Conservation (phyloP, 2,329 filamentous ascomycete genomes). For the Huntiella decipiens region DNA sequence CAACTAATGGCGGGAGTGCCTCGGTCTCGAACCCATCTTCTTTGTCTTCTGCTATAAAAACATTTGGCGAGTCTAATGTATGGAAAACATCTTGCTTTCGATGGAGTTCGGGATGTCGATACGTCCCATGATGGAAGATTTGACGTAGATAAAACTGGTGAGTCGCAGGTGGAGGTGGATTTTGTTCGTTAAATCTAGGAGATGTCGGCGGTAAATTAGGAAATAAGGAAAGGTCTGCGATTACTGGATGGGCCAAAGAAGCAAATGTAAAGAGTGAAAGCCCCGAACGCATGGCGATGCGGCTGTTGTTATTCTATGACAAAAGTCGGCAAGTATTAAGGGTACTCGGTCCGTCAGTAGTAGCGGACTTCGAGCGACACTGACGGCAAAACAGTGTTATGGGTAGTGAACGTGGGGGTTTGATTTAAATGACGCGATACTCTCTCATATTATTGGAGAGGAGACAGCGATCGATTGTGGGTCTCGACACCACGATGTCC, state of each 20-base stretch:
- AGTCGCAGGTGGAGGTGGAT: conserved; percentile 27
- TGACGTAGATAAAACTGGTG: conserved; percentile 59
- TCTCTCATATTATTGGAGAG: no score
- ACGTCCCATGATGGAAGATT: conserved; percentile 79
- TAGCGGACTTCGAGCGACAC: no score
- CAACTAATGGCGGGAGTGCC: conserved; percentile 33
- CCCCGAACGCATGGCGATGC: background rate
- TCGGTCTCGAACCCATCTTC: conserved; percentile 37
- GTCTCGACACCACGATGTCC: no score
- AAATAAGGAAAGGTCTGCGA: background rate
- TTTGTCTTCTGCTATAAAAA: conserved; percentile 44
- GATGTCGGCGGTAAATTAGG: background rate
- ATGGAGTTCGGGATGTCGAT: conserved; percentile 60
- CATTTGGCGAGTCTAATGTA: conserved; percentile 21
- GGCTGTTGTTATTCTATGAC: no score
- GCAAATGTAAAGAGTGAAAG: background rate
- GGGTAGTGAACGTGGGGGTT: no score
- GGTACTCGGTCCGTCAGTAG: no score
- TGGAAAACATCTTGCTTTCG: conserved; percentile 50
- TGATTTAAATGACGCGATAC: no score
- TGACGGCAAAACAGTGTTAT: no score
- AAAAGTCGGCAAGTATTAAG: no score
- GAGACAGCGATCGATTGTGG: no score
- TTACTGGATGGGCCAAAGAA: no score
- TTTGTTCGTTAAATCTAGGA: background rate